Percentiles rank a stretch among this genome's conserved stretches.
phyloP scores from a whole-genome alignment of 1,284 basidiomycete species.

The Tilletia indica region DNA sequence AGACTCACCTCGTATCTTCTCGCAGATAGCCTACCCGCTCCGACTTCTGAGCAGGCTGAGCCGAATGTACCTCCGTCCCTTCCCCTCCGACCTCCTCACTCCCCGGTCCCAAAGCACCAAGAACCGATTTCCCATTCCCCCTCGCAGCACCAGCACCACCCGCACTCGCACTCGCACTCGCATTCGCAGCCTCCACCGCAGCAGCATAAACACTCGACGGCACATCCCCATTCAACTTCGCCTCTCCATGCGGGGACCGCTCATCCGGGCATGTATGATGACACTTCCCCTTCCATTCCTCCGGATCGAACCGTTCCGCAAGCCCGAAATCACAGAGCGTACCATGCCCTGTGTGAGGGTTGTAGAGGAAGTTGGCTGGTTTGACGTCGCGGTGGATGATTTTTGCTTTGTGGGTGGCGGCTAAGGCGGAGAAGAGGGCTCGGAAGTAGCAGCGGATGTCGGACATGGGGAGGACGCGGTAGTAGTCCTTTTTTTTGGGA shows the following conservation, averaged over 20 bases:
- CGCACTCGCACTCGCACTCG: no score
- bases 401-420: slow-evolving; percentile 80
- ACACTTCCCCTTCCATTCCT: slow-evolving; percentile 53
- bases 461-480: slow-evolving; percentile 67
- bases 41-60: slow-evolving; percentile 6
- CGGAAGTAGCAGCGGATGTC: slow-evolving; percentile 84
- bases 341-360: slow-evolving; percentile 77
- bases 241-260: slow-evolving; percentile 43
- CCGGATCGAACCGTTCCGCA: slow-evolving; percentile 49
- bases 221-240: slow-evolving; percentile 42
- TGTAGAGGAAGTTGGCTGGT: slow-evolving; percentile 95
- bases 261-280: slow-evolving; percentile 48
- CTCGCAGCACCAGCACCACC: not conserved
- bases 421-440: slow-evolving; percentile 83
- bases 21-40: slow-evolving; percentile 43
- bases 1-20: slow-evolving; percentile 34
- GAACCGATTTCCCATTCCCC: not conserved
- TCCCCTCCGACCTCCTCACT: not conserved
- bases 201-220: slow-evolving; percentile 24
- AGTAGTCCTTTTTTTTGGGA: slow-evolving; percentile 66
- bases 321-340: slow-evolving; percentile 94
- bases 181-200: not conserved
- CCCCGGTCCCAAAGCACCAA: no score
- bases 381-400: slow-evolving; percentile 98
- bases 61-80: slow-evolving; percentile 57